Base-by-base conservation (phyloP, 768 basidiomycete genomes). In the Crucibulum laeve region DNA sequence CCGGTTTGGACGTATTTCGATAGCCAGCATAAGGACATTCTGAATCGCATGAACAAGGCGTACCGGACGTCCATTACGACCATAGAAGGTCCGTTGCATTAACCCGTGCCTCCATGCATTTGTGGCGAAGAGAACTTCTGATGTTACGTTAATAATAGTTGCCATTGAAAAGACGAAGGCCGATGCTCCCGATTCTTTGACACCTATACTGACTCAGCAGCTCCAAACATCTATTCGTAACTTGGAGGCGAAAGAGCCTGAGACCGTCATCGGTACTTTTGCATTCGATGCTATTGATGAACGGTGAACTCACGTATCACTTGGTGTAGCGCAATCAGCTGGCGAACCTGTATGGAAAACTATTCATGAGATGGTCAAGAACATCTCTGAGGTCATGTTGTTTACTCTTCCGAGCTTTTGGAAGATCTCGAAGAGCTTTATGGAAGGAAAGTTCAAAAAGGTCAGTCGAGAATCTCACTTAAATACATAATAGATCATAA, bases 1-100 rank as follows among this genome's bases (percentile, higher is more conserved):
- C 91, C 94, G 0, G 78, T 92, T 34, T 99, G 95, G 96, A 81
- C 84, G 6, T 99, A 89, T 62, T 89, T 99, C 53, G 96, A 98
- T 53, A 82, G 83, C 44, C 94, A 98, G 51, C 92, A 98, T 58
- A 77, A 80, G 33, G 78, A 91, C 55, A 91, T 97, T 38, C 67
- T 94, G 53, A 78, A 84, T 25, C 78, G 78, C 43, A 87, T 94
- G 79, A 80, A 76, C 51, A 71, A 72, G 25, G 63, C 78, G 2
- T 85, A 82, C 63, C 67, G 68, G 35, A 64, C 73, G 40, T 71
- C 80, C 21, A 60, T 76, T 8, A 67, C 72, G 13, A 55, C 63
- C 17, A 73, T 91, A 40, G 69, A 87, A 77, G 61, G 75, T 76
- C 45, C 44, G 73, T 51, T 43, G 43, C 24, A 38, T 37, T 18